A percentile compares a stretch with the other conserved stretches of the same genome.
These are phyloP conservation scores for Flaveria trinervia DNA, from an alignment of 129 eudicot species.

Conservation along the genomic window DNA sequence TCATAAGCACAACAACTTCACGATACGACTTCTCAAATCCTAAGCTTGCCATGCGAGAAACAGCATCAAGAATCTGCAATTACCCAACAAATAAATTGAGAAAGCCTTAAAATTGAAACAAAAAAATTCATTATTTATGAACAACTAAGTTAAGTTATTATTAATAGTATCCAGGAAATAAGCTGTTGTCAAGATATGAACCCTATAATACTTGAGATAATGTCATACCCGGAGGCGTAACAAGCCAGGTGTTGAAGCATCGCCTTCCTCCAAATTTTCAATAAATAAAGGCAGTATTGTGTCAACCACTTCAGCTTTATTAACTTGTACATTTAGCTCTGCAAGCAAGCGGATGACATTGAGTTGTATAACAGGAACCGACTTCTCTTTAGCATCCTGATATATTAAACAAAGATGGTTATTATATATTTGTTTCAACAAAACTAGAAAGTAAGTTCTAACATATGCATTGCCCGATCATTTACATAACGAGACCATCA, in stretches of 20 bases:
- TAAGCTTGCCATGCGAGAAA: slow-evolving; percentile 97
- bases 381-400: slow-evolving; percentile 74
- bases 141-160: not conserved
- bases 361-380: slow-evolving; percentile 67
- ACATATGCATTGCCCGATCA: not conserved
- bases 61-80: slow-evolving; percentile 98
- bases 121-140: not conserved
- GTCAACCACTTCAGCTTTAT: slow-evolving; percentile 89
- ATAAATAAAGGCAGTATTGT: slow-evolving; percentile 82
- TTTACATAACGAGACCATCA: not conserved
- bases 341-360: slow-evolving; percentile 85
- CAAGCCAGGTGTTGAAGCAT: slow-evolving; percentile 89
- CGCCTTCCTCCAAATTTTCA: slow-evolving; percentile 95
- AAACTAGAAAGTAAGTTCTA: not conserved
- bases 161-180: not conserved
- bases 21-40: slow-evolving; percentile 97
- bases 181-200: slow-evolving; percentile 4
- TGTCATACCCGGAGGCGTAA: slow-evolving; percentile 79
- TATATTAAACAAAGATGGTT: slow-evolving; percentile 13
- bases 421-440: slow-evolving; percentile 10
- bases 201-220: not conserved
- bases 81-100: slow-evolving; percentile 50
- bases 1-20: slow-evolving; percentile 92
- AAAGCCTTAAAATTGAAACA: slow-evolving; percentile 18
- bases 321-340: slow-evolving; percentile 70